phyloP scores from a whole-genome alignment of 441 rosid species.

The Populus hybrid region DNA sequence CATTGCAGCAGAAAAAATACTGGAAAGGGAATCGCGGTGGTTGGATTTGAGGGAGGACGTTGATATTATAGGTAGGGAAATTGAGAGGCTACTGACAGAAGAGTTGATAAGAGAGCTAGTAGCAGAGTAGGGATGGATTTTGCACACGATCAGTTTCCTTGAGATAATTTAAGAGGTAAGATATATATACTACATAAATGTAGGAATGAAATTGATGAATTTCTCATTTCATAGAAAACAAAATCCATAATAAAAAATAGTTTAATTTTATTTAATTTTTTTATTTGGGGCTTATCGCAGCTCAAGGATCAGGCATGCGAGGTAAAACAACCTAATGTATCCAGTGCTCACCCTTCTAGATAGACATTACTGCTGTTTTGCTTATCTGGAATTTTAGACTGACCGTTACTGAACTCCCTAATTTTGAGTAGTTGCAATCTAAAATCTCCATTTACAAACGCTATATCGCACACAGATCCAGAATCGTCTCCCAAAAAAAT shows the following conservation, averaged over 20 bases:
- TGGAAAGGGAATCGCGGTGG: conserved; percentile 47
- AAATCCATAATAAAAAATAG: not conserved
- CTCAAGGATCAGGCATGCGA: not conserved
- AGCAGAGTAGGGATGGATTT: conserved; percentile 14
- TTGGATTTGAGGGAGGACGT: conserved; percentile 49
- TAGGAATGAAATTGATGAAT: conserved; percentile 17
- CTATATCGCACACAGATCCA: no score
- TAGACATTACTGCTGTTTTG: no score
- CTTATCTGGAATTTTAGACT: no score
- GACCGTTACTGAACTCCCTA: no score
- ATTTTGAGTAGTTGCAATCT: no score
- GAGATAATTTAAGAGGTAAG: conserved; percentile 25
- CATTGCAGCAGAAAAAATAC: conserved; percentile 27
- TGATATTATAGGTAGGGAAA: conserved; percentile 65
- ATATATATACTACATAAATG: conserved; percentile 16
- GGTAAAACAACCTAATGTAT: no score
- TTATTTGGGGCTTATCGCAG: not conserved
- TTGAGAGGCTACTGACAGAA: conserved; percentile 60
- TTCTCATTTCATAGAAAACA: not conserved
- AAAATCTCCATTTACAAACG: no score
- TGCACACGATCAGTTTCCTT: conserved; percentile 11
- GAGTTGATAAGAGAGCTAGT: conserved; percentile 57
- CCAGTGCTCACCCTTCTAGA: no score
- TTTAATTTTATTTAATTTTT: no score
- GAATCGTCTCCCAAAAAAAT: no score